Conservation (phyloP, 2,329 filamentous ascomycete species). For the Pseudopyricularia cyperi region DNA sequence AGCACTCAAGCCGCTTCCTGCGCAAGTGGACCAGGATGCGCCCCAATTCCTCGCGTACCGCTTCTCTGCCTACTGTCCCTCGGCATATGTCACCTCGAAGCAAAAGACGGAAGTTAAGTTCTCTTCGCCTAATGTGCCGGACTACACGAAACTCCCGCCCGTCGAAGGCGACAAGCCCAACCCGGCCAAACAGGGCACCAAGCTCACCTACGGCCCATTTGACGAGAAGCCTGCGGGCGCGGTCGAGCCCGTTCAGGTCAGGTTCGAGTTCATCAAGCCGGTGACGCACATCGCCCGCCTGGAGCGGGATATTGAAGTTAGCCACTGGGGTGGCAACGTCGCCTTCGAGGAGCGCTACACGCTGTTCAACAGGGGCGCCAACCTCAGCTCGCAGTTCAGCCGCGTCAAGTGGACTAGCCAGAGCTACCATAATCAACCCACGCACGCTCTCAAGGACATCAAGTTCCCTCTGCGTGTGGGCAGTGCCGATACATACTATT, state of each 20-base stretch:
- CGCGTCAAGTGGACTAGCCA: conserved; percentile 63
- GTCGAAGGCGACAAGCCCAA: conserved; percentile 46
- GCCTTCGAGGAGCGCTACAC: conserved; percentile 92
- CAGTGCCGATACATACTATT: conserved; percentile 82
- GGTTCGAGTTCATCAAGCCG: conserved; percentile 93
- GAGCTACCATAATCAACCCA: conserved; percentile 64
- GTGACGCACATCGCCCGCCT: conserved; percentile 66
- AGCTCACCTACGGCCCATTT: conserved; percentile 85
- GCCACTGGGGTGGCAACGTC: conserved; percentile 95
- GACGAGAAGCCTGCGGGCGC: conserved; percentile 69
- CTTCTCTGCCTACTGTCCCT: conserved; percentile 75
- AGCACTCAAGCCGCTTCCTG: conserved; percentile 68
- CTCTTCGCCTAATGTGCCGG: conserved; percentile 61
- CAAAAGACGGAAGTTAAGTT: conserved; percentile 98
- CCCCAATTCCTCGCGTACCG: conserved; percentile 77
- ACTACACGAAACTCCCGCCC: conserved; percentile 65
- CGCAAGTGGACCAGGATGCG: conserved; percentile 69
- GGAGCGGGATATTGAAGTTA: conserved; percentile 87
- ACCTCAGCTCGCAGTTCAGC: conserved; percentile 59
- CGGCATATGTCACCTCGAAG: conserved; percentile 73
- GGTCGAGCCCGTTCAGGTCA: conserved; percentile 57
- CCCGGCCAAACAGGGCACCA: conserved; percentile 72
- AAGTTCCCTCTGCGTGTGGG: conserved; percentile 68
- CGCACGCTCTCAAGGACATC: conserved; percentile 68
- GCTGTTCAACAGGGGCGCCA: conserved; percentile 74